Conservation (phyloP, 78 protist species). For the Mantamonas sphyraenae region DNA sequence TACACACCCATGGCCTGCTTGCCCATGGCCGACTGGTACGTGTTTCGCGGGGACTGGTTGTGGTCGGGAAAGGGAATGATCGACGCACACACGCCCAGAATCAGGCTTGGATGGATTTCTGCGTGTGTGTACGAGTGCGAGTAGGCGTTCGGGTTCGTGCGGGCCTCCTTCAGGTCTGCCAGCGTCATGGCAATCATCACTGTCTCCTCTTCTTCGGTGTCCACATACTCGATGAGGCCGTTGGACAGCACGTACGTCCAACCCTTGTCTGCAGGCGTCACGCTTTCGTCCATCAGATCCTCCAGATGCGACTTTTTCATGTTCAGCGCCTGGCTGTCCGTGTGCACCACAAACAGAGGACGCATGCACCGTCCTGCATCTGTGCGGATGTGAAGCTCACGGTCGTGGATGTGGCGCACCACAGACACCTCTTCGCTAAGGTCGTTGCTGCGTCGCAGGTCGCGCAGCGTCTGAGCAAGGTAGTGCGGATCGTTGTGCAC, state of each 20-base stretch:
- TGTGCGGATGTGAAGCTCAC: conserved; percentile 76
- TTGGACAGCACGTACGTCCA: conserved; percentile 58
- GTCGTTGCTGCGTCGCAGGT: conserved; percentile 1
- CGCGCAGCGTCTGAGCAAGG: conserved; percentile 20
- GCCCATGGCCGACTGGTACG: conserved; percentile 99
- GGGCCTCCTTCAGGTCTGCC: conserved; percentile 28
- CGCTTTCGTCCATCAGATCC: neutral
- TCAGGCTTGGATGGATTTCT: conserved; percentile 99
- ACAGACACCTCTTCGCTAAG: conserved; percentile 52
- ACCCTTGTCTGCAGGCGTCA: neutral
- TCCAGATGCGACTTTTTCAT: no score
- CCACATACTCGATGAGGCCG: conserved; percentile 93
- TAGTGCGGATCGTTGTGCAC: conserved; percentile 71
- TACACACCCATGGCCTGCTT: conserved; percentile 98
- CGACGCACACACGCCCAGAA: conserved; percentile 97
- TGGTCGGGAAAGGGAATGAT: conserved; percentile 99
- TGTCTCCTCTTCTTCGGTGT: conserved; percentile 94
- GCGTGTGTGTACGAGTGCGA: conserved; percentile 89
- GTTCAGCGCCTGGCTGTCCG: neutral
- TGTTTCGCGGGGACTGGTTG: conserved; percentile 99
- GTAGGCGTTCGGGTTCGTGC: neutral
- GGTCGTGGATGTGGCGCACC: conserved; percentile 72
- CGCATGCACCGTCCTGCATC: conserved; percentile 92
- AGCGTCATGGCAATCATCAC: conserved; percentile 75
- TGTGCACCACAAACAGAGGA: conserved; percentile 91